A percentile compares a stretch with the other conserved stretches of the same genome.
Conservation (phyloP, 306 rosid genomes). For the Cicer pinnatifidum region DNA sequence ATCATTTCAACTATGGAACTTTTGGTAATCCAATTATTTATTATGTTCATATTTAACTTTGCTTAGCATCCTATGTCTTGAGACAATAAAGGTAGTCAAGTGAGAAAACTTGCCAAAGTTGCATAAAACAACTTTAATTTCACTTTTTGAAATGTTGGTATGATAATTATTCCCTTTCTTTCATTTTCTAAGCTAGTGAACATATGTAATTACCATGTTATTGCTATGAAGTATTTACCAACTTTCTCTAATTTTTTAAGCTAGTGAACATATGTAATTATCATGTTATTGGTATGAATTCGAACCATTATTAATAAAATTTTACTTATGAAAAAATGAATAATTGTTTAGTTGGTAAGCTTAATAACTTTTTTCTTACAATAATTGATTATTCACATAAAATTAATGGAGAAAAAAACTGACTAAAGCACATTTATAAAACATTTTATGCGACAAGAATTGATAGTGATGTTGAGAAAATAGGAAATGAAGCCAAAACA, state of each 20-base stretch:
- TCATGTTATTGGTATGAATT: no score
- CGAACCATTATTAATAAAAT: no score
- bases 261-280: not conserved
- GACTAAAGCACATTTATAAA: not conserved
- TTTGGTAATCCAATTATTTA: conserved; percentile 21
- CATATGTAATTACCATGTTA: not conserved
- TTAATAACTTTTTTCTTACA: not conserved
- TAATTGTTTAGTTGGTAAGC: not conserved
- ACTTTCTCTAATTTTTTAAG: not conserved
- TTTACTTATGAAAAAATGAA: no score
- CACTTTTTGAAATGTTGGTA: conserved; percentile 10
- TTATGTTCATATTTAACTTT: conserved; percentile 25
- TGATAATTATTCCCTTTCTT: not conserved
- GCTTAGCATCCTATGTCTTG: conserved; percentile 16
- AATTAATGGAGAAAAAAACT: not conserved
- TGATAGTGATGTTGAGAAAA: conserved; percentile 35
- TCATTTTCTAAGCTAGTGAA: not conserved
- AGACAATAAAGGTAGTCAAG: not conserved
- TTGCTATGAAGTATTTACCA: no score
- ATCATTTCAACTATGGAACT: not conserved
- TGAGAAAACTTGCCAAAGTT: conserved; percentile 1
- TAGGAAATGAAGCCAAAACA: conserved; percentile 41
- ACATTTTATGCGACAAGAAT: conserved; percentile 30
- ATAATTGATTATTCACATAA: not conserved
- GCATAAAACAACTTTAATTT: conserved; percentile 24